Conservation (phyloP, 805 yeast species). For the Wickerhamiella nectarea region DNA sequence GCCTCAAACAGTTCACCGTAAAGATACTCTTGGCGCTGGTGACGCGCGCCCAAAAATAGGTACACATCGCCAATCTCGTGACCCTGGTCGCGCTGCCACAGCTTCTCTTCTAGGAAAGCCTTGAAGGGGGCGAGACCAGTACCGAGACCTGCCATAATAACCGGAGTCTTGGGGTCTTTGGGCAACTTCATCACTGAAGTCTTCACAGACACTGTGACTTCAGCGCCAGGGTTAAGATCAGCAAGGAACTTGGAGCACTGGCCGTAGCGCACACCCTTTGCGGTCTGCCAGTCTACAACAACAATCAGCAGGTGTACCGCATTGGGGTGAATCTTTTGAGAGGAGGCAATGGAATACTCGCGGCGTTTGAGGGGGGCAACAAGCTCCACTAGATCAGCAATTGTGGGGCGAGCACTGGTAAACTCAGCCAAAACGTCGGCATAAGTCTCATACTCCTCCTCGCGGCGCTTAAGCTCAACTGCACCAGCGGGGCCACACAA, state of each 20-base stretch:
- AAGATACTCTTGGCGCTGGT: conserved; percentile 84
- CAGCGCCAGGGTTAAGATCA: conserved; percentile 65
- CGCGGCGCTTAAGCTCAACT: conserved; percentile 68
- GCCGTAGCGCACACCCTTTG: conserved; percentile 78
- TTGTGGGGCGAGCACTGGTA: conserved; percentile 65
- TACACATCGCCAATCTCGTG: conserved; percentile 76
- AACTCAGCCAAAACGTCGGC: conserved; percentile 71
- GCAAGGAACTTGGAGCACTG: conserved; percentile 88
- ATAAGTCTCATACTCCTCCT: conserved; percentile 66
- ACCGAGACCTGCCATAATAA: conserved; percentile 94
- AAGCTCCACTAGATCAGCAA: conserved; percentile 53
- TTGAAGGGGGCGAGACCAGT: conserved; percentile 98
- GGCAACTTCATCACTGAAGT: conserved; percentile 97
- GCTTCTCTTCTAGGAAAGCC: conserved; percentile 90
- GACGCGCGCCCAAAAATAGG: conserved; percentile 86
- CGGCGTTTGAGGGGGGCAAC: conserved; percentile 87
- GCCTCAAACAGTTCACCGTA: conserved; percentile 98
- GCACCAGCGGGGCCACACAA: conserved; percentile 74
- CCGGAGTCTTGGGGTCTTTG: conserved; percentile 71
- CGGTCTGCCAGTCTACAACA: conserved; percentile 91
- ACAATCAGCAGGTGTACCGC: conserved; percentile 85
- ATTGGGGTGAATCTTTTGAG: conserved; percentile 82
- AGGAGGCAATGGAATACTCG: conserved; percentile 94
- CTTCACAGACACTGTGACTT: conserved; percentile 84
- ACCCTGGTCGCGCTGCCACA: conserved; percentile 86